Evolutionary conservation across 1,284 basidiomycete genomes (phyloP).

Genomic region (Apiotrichum brassicae): DNA sequence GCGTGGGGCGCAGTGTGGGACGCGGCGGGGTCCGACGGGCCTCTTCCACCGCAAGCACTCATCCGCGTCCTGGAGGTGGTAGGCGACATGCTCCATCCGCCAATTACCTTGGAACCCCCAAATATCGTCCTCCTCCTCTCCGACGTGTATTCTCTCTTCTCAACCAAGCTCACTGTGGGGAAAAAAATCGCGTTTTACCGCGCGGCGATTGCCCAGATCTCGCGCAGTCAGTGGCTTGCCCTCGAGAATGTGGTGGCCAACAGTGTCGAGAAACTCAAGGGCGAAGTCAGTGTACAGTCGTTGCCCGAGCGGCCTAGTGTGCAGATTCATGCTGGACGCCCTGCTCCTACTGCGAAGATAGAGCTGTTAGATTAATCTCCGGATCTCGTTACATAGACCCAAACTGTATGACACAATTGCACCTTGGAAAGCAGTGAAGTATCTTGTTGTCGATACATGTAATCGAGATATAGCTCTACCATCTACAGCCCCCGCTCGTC

Average conservation of each 20-base stretch:
- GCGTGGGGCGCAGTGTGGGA: conserved; percentile 42
- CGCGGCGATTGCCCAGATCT: conserved; percentile 24
- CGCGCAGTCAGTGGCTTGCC: conserved; percentile 30
- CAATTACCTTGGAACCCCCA: conserved; percentile 26
- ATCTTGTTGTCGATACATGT: no score
- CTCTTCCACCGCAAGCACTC: conserved; percentile 6
- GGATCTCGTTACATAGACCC: no score
- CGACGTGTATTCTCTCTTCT: conserved; percentile 28
- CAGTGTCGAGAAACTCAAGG: conserved; percentile 21
- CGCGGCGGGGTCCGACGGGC: conserved; percentile 12
- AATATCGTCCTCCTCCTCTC: conserved; percentile 22
- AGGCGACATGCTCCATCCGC: conserved; percentile 29
- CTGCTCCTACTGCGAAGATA: not conserved
- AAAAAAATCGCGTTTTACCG: conserved; percentile 41
- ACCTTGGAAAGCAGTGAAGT: no score
- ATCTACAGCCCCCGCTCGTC: no score
- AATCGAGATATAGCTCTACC: no score
- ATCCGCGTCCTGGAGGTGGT: conserved; percentile 24
- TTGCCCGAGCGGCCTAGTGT: not conserved
- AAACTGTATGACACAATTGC: no score
- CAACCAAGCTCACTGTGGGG: conserved; percentile 15
- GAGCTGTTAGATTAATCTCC: conserved; percentile 7
- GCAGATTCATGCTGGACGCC: not conserved
- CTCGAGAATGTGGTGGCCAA: conserved; percentile 25
- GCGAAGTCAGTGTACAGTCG: not conserved